A percentile compares a stretch with the other conserved stretches of the same genome.
Conservation (phyloP, 164 flowering plant genomes). For the Sedum album region DNA sequence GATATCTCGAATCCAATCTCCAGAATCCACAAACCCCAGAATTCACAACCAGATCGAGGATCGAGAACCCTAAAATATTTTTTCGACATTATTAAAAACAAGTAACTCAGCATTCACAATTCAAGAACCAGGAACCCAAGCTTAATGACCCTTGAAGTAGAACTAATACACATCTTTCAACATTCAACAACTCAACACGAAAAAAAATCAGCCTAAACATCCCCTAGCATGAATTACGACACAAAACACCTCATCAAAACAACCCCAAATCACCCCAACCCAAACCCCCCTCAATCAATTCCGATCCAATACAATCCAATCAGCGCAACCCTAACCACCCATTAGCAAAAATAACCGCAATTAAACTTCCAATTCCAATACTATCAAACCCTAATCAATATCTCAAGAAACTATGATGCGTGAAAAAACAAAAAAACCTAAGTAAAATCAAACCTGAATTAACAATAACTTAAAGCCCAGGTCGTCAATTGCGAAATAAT, state of each 20-base stretch:
- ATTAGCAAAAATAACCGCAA: too few species aligned
- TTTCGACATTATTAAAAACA: too few species aligned
- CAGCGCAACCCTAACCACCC: too few species aligned
- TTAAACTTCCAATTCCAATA: too few species aligned
- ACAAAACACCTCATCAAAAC: background rate
- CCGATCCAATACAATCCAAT: background rate
- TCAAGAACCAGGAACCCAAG: background rate
- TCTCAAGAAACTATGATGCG: background rate
- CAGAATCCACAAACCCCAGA: too few species aligned
- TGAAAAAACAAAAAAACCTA: background rate
- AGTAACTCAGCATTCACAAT: background rate
- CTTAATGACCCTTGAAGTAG: too few species aligned
- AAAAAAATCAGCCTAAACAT: background rate
- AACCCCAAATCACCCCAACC: too few species aligned
- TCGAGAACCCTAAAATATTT: too few species aligned
- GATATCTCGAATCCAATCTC: too few species aligned
- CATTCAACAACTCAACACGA: background rate
- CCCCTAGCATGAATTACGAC: background rate
- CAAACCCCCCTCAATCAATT: too few species aligned
- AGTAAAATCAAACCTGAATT: background rate
- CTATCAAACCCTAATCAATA: background rate
- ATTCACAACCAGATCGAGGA: too few species aligned
- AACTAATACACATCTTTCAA: background rate
- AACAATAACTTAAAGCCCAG: background rate
- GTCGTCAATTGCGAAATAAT: background rate